phyloP scores from a whole-genome alignment of 768 basidiomycete genomes.

The Suillus bovinus region DNA sequence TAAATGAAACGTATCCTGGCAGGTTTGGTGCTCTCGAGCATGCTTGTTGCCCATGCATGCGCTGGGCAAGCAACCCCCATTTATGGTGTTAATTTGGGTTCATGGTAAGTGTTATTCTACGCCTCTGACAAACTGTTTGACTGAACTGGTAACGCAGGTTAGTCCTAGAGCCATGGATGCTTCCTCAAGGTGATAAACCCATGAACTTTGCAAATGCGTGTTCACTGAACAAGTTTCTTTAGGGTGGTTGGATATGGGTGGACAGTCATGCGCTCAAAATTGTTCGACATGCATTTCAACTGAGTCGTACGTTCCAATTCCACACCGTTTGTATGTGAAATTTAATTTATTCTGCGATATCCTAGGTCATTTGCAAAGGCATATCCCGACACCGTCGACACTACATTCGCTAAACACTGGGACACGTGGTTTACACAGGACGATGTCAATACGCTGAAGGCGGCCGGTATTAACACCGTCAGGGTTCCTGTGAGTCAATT shows the following conservation, averaged over 20 bases:
- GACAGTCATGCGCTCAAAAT: slow-evolving; percentile 49
- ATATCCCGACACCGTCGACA: slow-evolving; percentile 58
- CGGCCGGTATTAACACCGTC: slow-evolving; percentile 71
- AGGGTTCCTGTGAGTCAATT: slow-evolving; percentile 63
- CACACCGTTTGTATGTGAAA: not conserved
- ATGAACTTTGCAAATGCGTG: not conserved
- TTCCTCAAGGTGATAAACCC: slow-evolving; percentile 52
- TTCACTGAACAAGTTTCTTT: slow-evolving; percentile 6
- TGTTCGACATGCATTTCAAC: slow-evolving; percentile 64
- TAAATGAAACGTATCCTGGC: slow-evolving; percentile 22
- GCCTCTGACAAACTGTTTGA: not conserved
- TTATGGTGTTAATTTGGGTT: slow-evolving; percentile 72
- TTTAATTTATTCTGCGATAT: not conserved
- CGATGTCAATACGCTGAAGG: slow-evolving; percentile 54
- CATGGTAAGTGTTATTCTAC: slow-evolving; percentile 43
- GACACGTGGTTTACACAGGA: slow-evolving; percentile 68
- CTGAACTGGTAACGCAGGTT: slow-evolving; percentile 47
- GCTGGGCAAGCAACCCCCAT: slow-evolving; percentile 43
- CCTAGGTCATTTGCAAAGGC: slow-evolving; percentile 59
- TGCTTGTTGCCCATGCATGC: slow-evolving; percentile 19
- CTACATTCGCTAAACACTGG: slow-evolving; percentile 68
- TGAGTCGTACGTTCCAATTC: slow-evolving; percentile 52
- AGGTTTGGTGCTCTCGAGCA: slow-evolving; percentile 15
- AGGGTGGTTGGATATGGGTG: slow-evolving; percentile 80
- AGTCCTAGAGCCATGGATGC: slow-evolving; percentile 81